Conservation (phyloP, 1,284 basidiomycete species). For the Boletus nobilissimus region DNA sequence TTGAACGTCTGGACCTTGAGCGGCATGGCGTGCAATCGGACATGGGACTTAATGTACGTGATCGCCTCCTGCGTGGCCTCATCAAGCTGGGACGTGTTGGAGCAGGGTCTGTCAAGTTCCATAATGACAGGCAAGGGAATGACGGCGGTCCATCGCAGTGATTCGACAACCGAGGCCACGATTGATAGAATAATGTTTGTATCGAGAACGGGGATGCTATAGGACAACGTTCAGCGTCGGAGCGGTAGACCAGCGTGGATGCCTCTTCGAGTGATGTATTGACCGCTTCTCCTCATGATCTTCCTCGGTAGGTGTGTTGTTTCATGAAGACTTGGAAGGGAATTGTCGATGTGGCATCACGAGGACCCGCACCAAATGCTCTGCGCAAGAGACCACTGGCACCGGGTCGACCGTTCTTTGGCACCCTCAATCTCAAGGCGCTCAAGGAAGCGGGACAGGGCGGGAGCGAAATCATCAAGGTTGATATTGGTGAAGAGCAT, state of each 20-base stretch:
- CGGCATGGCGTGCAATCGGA: constrained; percentile 78
- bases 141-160: constrained; percentile 86
- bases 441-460: constrained; percentile 87
- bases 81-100: constrained; percentile 73
- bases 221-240: too few species aligned
- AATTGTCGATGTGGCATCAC: constrained; percentile 48
- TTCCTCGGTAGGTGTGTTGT: constrained; percentile 48
- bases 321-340: constrained; percentile 60
- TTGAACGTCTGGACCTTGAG: constrained; percentile 95
- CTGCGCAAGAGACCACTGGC: constrained; percentile 75
- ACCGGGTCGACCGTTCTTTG: constrained; percentile 82
- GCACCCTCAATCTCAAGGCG: constrained; percentile 83
- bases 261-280: too few species aligned
- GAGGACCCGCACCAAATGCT: constrained; percentile 56
- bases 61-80: constrained; percentile 79
- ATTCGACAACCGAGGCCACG: too few species aligned
- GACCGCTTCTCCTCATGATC: constrained; percentile 62
- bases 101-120: constrained; percentile 89
- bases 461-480: constrained; percentile 88
- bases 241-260: too few species aligned
- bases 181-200: too few species aligned
- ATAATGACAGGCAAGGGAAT: constrained; percentile 95
- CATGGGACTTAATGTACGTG: constrained; percentile 75
- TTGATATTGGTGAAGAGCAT: constrained; percentile 96
- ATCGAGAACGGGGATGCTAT: too few species aligned